Percentiles rank a stretch among this genome's conserved stretches.
These are phyloP conservation scores for Saururus chinensis DNA, from an alignment of 164 flowering plant species.

Conservation along the genomic window DNA sequence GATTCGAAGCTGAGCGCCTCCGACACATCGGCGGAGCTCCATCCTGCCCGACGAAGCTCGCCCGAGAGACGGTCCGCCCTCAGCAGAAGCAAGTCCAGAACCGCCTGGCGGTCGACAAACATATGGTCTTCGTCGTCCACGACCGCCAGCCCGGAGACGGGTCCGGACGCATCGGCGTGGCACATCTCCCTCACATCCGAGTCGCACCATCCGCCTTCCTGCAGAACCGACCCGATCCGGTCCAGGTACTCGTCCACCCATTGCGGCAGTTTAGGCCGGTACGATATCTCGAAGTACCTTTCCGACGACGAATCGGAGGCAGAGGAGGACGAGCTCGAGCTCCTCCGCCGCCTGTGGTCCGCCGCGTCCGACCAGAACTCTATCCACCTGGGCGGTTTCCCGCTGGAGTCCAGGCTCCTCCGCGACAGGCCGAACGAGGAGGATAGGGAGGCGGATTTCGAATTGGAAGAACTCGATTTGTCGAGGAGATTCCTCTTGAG, in stretches of 20 bases:
- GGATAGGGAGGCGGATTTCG: constrained; percentile 30
- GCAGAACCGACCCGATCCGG: constrained; percentile 61
- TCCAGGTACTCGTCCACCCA: constrained; percentile 77
- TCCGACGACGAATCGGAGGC: constrained; percentile 46
- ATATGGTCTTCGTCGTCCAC: constrained; percentile 33
- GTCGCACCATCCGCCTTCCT: constrained; percentile 89
- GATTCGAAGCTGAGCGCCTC: constrained; percentile 79
- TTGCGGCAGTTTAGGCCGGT: constrained; percentile 31
- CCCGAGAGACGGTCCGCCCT: constrained; percentile 77
- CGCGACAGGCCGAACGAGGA: constrained; percentile 36
- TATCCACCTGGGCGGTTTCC: constrained; percentile 77
- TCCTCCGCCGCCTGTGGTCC: constrained; percentile 48
- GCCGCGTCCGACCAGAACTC: constrained; percentile 99
- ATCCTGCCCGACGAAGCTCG: constrained; percentile 67
- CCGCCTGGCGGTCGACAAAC: constrained; percentile 65
- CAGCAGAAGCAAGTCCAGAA: constrained; percentile 60
- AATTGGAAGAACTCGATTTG: constrained; percentile 79
- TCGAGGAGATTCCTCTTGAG: constrained; percentile 20
- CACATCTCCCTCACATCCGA: constrained; percentile 62
- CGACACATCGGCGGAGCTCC: constrained; percentile 92
- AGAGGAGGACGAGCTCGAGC: constrained; percentile 43
- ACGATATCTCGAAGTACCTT: constrained; percentile 36
- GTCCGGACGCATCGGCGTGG: background rate
- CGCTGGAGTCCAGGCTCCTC: constrained; percentile 44
- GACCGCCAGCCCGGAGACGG: constrained; percentile 17